Conservation (phyloP, 176 grass and related monocot genomes). For the Cenchrus fungigraminus region DNA sequence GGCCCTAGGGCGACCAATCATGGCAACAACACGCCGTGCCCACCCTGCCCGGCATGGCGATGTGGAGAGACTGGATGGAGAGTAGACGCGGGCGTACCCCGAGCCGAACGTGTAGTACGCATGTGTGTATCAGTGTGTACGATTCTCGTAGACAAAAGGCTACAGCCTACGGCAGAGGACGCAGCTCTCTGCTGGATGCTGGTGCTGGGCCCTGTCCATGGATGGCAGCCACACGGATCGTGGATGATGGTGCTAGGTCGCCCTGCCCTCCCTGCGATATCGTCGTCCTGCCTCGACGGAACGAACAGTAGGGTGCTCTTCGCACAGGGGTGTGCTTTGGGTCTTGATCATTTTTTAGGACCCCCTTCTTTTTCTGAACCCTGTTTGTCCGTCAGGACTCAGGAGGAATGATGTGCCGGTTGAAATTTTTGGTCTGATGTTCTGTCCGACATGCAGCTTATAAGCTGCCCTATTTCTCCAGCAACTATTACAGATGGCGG, state of each 20-base stretch:
- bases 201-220: constrained; percentile 9
- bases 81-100: too few species aligned
- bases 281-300: constrained; percentile 27
- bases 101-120: background rate
- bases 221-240: constrained; percentile 24
- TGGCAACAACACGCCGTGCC: constrained; percentile 9
- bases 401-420: too few species aligned
- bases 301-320: background rate
- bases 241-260: constrained; percentile 10
- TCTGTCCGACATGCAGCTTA: too few species aligned
- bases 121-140: background rate
- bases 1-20: constrained; percentile 31
- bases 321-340: too few species aligned
- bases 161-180: background rate
- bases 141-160: background rate
- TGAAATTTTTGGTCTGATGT: too few species aligned
- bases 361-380: too few species aligned
- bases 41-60: background rate
- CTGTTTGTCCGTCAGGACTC: too few species aligned
- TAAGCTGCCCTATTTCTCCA: too few species aligned
- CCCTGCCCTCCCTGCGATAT: background rate
- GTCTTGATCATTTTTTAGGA: too few species aligned
- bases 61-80: background rate
- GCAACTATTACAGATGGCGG: background rate
- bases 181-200: background rate